Percentiles rank a stretch among this genome's conserved stretches.
These are phyloP conservation scores for Conticribra guillardii DNA, from an alignment of 108 stramenopile genomes.

Conservation along the genomic window DNA sequence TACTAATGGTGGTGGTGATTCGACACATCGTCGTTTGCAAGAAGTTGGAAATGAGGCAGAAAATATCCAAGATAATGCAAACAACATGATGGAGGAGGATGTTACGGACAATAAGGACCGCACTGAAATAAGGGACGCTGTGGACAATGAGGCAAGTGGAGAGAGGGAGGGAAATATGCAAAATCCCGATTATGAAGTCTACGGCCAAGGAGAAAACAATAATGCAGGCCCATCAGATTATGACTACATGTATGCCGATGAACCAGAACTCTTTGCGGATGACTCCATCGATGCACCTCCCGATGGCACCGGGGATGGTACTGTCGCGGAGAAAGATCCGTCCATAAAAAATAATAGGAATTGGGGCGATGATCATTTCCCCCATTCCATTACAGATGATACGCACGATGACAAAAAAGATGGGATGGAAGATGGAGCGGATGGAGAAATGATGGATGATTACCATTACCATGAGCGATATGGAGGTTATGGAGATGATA, in stretches of 20 bases:
- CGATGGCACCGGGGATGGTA: constrained; percentile 28
- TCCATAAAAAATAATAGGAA: neutral
- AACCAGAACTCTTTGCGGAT: constrained; percentile 36
- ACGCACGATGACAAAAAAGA: constrained; percentile 17
- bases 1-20: no score
- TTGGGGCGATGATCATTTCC: constrained; percentile 36
- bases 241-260: constrained; percentile 35
- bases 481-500: constrained; percentile 43
- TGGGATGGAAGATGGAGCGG: neutral
- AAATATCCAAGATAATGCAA: neutral
- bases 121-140: no score
- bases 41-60: constrained; percentile 26
- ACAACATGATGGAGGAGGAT: no score
- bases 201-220: neutral
- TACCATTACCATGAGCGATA: constrained; percentile 23
- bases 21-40: constrained; percentile 43
- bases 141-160: no score
- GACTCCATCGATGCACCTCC: constrained; percentile 37
- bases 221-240: constrained; percentile 4
- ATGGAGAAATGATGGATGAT: constrained; percentile 31
- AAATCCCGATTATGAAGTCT: neutral
- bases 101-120: no score
- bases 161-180: constrained; percentile 17
- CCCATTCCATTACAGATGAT: no score
- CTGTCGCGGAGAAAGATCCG: neutral